Conservation (phyloP, 163 green algal genomes). For the Scenedesmus sp. region DNA sequence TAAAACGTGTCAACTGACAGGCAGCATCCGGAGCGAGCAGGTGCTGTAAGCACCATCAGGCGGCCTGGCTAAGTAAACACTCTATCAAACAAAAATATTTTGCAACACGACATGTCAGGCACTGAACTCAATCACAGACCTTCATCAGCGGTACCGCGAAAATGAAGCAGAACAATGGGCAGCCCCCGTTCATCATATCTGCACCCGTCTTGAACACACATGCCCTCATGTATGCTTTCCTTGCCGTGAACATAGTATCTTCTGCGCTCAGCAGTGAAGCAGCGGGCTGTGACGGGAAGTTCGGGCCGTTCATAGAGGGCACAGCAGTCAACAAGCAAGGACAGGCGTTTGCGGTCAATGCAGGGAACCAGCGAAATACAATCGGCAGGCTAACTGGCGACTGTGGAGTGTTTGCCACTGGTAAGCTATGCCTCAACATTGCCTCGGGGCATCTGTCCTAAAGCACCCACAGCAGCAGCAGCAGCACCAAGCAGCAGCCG, state of each 20-base stretch:
- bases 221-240: background rate
- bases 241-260: background rate
- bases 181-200: background rate
- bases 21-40: too few species aligned
- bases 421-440: background rate
- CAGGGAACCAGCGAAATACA: background rate
- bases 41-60: too few species aligned
- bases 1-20: too few species aligned
- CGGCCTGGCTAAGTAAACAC: too few species aligned
- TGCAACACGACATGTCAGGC: too few species aligned
- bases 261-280: background rate
- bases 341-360: conserved; percentile 15
- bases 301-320: conserved; percentile 14
- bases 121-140: background rate
- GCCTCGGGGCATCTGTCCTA: background rate
- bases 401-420: background rate
- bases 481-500: background rate
- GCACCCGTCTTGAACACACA: background rate
- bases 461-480: background rate
- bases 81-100: too few species aligned
- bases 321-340: conserved; percentile 13
- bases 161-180: background rate
- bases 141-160: background rate
- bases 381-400: background rate
- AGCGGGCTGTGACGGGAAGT: background rate